Evolutionary conservation across 2,329 filamentous ascomycete species (phyloP).

Genomic region (Aureobasidium sp.): DNA sequence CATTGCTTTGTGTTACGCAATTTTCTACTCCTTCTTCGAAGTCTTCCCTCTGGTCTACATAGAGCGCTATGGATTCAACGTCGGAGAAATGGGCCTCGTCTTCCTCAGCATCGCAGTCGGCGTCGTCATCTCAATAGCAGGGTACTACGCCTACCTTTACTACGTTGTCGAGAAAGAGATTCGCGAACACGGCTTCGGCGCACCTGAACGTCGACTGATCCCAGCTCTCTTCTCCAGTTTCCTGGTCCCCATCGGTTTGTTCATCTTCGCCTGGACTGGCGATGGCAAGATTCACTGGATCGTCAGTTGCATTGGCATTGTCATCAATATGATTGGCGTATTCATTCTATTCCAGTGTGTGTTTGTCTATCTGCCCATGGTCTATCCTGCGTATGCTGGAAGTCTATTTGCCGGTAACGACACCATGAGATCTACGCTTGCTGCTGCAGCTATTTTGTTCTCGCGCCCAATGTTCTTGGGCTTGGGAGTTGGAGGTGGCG

Average conservation of each 20-base stretch:
- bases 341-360: constrained; percentile 49
- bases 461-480: constrained; percentile 65
- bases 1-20: constrained; percentile 46
- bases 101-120: constrained; percentile 69
- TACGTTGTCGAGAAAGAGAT: constrained; percentile 30
- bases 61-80: constrained; percentile 63
- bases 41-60: constrained; percentile 1
- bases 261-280: constrained; percentile 41
- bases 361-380: constrained; percentile 42
- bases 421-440: constrained; percentile 63
- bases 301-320: constrained; percentile 45
- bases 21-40: constrained; percentile 64
- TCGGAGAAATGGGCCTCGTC: constrained; percentile 64
- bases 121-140: constrained; percentile 55
- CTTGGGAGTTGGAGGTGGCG: constrained; percentile 64
- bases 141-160: constrained; percentile 31
- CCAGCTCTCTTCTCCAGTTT: constrained; percentile 36
- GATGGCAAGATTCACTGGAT: constrained; percentile 41
- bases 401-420: constrained; percentile 68
- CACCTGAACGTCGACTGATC: constrained; percentile 36
- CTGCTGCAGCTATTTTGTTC: constrained; percentile 66
- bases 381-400: constrained; percentile 53
- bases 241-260: constrained; percentile 35
- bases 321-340: constrained; percentile 39
- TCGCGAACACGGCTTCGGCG: constrained; percentile 27